phyloP scores from a whole-genome alignment of 345 rosid genomes.

The Rhodamnia argentea region DNA sequence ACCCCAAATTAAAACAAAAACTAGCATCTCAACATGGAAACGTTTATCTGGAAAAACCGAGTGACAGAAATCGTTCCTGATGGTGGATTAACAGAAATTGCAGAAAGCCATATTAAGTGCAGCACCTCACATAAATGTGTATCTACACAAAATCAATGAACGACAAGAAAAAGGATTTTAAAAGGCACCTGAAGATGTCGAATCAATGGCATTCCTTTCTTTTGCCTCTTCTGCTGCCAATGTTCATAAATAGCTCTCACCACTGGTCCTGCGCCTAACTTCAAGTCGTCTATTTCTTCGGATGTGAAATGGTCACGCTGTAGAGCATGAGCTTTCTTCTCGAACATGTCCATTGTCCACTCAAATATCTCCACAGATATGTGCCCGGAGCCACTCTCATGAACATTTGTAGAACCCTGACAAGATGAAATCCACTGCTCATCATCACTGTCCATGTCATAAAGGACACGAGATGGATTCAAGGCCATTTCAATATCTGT shows the following conservation, averaged over 20 bases:
- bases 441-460: constrained; percentile 98
- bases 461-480: constrained; percentile 60
- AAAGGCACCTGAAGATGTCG: constrained; percentile 86
- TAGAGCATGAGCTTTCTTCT: constrained; percentile 75
- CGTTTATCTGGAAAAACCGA: not conserved
- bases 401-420: constrained; percentile 28
- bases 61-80: not conserved
- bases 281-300: constrained; percentile 58
- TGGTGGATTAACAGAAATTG: not conserved
- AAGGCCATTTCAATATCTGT: constrained; percentile 94
- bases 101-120: not conserved
- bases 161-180: not conserved
- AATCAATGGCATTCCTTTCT: constrained; percentile 75
- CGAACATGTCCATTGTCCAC: constrained; percentile 74
- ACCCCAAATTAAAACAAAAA: not conserved
- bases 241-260: constrained; percentile 42
- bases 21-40: not conserved
- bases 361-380: constrained; percentile 60
- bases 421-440: constrained; percentile 54
- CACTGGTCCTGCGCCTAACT: constrained; percentile 43
- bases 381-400: constrained; percentile 18
- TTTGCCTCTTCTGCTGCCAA: constrained; percentile 79
- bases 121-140: not conserved
- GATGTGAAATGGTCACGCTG: constrained; percentile 55
- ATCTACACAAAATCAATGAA: not conserved